Percentiles rank a stretch among this genome's conserved stretches.
These are phyloP conservation scores for Mycena rosella DNA, from an alignment of 768 basidiomycete genomes.

Conservation along the genomic window DNA sequence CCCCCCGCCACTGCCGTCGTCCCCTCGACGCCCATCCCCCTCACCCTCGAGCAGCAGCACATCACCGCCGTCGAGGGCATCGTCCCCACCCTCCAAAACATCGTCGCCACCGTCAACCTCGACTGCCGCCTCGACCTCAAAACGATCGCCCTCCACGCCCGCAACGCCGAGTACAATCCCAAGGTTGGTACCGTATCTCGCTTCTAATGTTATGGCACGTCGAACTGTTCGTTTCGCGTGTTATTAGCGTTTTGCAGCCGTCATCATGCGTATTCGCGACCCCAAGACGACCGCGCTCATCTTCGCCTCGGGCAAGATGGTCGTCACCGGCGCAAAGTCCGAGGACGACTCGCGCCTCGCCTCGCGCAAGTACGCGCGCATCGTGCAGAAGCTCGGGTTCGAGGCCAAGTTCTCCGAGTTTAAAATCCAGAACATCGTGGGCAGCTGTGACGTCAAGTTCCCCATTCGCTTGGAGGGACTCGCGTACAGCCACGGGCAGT, in stretches of 20 bases:
- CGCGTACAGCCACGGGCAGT: conserved; percentile 95
- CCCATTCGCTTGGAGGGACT: conserved; percentile 98
- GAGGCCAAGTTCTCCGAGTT: conserved; percentile 99
- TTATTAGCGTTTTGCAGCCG: conserved; percentile 98
- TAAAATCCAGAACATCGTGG: conserved; percentile 99
- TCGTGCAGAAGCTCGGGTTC: conserved; percentile 99
- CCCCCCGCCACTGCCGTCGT: conserved; percentile 67
- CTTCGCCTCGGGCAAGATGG: conserved; percentile 99
- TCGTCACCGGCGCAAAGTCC: conserved; percentile 98
- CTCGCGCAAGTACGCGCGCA: conserved; percentile 98
- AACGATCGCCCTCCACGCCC: conserved; percentile 97
- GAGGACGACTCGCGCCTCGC: conserved; percentile 98
- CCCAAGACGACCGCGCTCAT: conserved; percentile 99
- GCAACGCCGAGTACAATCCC: conserved; percentile 99
- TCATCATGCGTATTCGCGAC: conserved; percentile 99
- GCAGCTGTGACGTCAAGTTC: conserved; percentile 64
- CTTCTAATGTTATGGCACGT: conserved; percentile 62
- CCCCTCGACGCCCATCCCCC: conserved; percentile 76
- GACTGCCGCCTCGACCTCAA: conserved; percentile 97
- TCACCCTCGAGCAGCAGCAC: conserved; percentile 92
- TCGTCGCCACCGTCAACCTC: conserved; percentile 98
- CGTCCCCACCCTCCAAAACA: conserved; percentile 99
- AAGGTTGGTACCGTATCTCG: conserved; percentile 81
- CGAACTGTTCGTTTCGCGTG: conserved; percentile 66
- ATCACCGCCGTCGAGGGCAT: conserved; percentile 98